These are phyloP conservation scores for Eucalyptus tenuipes DNA, from an alignment of 345 rosid species.

Conservation along the genomic window DNA sequence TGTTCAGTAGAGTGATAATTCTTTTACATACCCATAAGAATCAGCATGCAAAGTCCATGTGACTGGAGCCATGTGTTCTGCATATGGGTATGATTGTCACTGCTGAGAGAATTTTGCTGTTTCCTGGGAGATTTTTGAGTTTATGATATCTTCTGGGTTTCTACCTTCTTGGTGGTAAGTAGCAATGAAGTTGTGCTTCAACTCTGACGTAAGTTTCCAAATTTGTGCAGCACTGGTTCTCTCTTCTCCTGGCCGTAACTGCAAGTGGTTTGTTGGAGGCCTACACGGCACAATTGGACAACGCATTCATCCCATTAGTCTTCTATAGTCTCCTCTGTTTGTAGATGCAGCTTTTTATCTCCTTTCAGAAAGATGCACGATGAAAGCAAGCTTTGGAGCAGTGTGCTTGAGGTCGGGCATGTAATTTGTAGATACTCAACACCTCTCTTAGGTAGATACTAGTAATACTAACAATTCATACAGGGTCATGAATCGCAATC, in stretches of 20 bases:
- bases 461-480: background rate
- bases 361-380: background rate
- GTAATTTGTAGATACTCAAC: background rate
- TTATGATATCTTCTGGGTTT: background rate
- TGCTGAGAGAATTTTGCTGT: background rate
- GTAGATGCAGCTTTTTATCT: conserved; percentile 13
- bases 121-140: background rate
- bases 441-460: background rate
- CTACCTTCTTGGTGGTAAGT: background rate
- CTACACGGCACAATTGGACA: conserved; percentile 86
- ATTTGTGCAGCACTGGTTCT: conserved; percentile 73
- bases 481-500: background rate
- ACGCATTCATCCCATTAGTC: conserved; percentile 88
- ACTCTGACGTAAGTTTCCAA: background rate
- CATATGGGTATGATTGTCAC: background rate
- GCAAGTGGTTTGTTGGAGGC: conserved; percentile 89
- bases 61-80: background rate
- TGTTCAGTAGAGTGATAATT: background rate
- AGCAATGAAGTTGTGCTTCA: background rate
- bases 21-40: background rate
- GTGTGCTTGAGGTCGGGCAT: background rate
- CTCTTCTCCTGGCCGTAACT: conserved; percentile 62
- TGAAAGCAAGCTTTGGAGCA: background rate
- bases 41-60: background rate
- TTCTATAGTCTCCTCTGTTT: conserved; percentile 91